Evolutionary conservation across 768 basidiomycete species (phyloP), one percentile per base, ranked within the genome.

Genomic region (Coprinopsis strossmayeri): DNA sequence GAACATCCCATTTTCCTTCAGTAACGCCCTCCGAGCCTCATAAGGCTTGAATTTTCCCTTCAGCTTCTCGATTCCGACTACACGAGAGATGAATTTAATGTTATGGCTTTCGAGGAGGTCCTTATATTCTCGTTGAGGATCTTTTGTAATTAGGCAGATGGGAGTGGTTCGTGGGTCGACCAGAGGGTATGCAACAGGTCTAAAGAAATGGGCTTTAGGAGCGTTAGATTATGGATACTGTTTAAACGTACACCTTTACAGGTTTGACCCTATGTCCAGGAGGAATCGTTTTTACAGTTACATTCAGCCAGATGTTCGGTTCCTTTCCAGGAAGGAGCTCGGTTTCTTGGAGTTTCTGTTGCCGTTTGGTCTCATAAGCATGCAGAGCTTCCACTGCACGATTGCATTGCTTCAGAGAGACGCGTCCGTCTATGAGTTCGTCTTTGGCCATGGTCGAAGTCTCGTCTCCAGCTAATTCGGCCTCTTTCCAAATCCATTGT

Each of bases 81-180:
- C 92, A 28, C 93, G 76, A 23, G 81, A 84, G 61, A 99, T 85
- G 56, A 97, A 99, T 57, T 85, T 87, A 72, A 99, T 82, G 43
- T 81, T 76, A 38, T 88, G 72, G 42, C 69, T 67, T 40, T 82
- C 83, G 5, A 99, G 72, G 10, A 96, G 82, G 61, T 95, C 91
- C 65, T 99, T 99, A 76, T 97, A 99, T 62, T 91, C 77, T 38
- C 95, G 74, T 58, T 98, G 95, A 1, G 95, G 95, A 63, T 95
- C 91, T 68, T 97, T 98, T 44, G 87, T 87, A 65, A 99, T 86
- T 44, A 99, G 73, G 65, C 94, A 97, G 44, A 99, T 75, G 9
- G 86, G 67, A 4, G 81, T 81, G 12, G 77, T 81, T 44, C 87
- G 81, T 11, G 87, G 95, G 72, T 90, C 93, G 59, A 90, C 79